Evolutionary conservation across 306 rosid genomes (phyloP).

Genomic region (Spatholobus suberectus): DNA sequence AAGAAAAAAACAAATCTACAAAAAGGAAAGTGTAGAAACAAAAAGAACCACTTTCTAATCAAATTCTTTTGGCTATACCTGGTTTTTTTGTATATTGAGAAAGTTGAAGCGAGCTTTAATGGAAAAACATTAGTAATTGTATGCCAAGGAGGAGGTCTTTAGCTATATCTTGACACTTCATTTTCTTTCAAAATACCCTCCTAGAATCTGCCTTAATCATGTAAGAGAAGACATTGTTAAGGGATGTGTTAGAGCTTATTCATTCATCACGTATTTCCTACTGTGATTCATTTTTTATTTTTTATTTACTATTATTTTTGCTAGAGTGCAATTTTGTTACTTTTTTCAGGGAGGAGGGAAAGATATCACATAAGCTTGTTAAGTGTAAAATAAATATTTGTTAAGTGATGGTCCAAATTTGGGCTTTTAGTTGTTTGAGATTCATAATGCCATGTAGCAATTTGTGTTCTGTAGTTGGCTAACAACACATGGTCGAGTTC

Average conservation of each 20-base stretch:
- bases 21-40: conserved; percentile 24
- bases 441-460: conserved; percentile 74
- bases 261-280: conserved; percentile 65
- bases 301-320: conserved; percentile 14
- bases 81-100: conserved; percentile 70
- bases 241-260: conserved; percentile 67
- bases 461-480: conserved; percentile 87
- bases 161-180: conserved; percentile 81
- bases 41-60: conserved; percentile 26
- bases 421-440: conserved; percentile 64
- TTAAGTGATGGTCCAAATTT: conserved; percentile 93
- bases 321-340: conserved; percentile 35
- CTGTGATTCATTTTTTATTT: not conserved
- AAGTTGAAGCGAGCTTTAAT: conserved; percentile 63
- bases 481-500: conserved; percentile 87
- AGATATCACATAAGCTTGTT: conserved; percentile 82
- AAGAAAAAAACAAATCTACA: conserved; percentile 4
- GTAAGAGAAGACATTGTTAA: conserved; percentile 67
- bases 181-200: conserved; percentile 87
- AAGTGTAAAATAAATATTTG: conserved; percentile 83
- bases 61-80: conserved; percentile 57
- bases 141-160: conserved; percentile 84
- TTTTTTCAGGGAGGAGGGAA: conserved; percentile 83
- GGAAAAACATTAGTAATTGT: conserved; percentile 59
- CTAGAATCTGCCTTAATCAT: conserved; percentile 73